Evolutionary conservation across 345 rosid genomes (phyloP).

Genomic region (Lagerstroemia speciosa): DNA sequence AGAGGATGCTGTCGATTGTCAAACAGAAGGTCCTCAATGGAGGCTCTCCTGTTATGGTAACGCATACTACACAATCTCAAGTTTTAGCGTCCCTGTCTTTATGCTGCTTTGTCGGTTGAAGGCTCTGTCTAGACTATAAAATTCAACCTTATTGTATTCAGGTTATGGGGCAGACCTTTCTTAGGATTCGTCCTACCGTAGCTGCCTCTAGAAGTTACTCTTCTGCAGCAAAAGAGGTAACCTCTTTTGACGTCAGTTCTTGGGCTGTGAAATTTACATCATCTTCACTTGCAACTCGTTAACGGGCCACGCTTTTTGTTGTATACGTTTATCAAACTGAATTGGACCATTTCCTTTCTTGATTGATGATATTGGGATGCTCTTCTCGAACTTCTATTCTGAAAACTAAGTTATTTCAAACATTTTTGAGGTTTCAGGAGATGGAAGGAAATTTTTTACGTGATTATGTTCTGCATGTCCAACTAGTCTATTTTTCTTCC

Average conservation of each 20-base stretch:
- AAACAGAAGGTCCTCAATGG: constrained; percentile 42
- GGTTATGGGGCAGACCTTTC: constrained; percentile 29
- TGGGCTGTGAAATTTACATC: background rate
- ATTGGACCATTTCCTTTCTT: too few species aligned
- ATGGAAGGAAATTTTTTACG: background rate
- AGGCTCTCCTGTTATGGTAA: constrained; percentile 25
- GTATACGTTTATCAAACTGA: background rate
- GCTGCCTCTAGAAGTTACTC: constrained; percentile 49
- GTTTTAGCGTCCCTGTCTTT: background rate
- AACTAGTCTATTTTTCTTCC: background rate
- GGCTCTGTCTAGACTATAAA: constrained; percentile 4
- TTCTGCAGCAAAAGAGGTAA: constrained; percentile 57
- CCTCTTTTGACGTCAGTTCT: background rate
- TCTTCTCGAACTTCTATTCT: background rate
- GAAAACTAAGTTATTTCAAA: background rate
- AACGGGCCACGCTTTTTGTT: background rate
- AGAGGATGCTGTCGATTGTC: constrained; percentile 51
- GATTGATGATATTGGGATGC: too few species aligned
- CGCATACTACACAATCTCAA: background rate
- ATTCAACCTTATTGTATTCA: constrained; percentile 9
- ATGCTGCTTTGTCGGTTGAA: background rate
- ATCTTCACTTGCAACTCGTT: background rate
- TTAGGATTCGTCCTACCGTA: constrained; percentile 41
- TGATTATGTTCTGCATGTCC: background rate
- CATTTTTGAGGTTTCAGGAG: background rate